Evolutionary conservation across 2,329 filamentous ascomycete species (phyloP), one percentile per base, ranked within the genome.

Genomic region (Monosporascus sp.): DNA sequence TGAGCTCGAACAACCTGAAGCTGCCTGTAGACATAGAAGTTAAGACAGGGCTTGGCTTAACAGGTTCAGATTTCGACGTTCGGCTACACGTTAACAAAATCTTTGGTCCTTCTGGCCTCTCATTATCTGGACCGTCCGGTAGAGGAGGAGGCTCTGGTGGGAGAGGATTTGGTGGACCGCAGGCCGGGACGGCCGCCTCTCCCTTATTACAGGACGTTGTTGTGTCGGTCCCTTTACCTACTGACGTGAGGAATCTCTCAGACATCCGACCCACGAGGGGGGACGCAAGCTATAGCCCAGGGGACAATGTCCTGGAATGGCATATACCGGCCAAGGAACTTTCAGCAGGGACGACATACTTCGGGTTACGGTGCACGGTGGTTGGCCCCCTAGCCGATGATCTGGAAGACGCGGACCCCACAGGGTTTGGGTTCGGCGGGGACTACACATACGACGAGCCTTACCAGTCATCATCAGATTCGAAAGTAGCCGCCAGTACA

Each of bases 61-160:
- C 74, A 0, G 91, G 89, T 1, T 82, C 87, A 6, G 94, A 97
- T 52, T 97, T 99, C 63, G 92, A 97, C 69, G 89, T 96, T 48
- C 81, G 89, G 49, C 70, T 96, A 24, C 82, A 85, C 55, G 79
- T 91, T 41, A 86, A 85, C 64, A 87, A 81, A 63, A 78, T 86
- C 27, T 86, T 89, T 56, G 65, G 75, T 60, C 55, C 68, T 56
- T 58, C 70, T 40, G 69, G 73, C 26, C 69, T 71, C 37, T 68
- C 73, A 44, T 51, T 65, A 14, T 65, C 72, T 1, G 72, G 70
- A 26, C 68, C 71, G n/a, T 69, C 73, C 20, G 69, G 73, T 56
- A 67, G 76, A 58, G 71, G 76, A 48, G 71, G 70, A 54, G 70
- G 69, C 3, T 66, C 72, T 51, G 65, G 64, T 24, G 66, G 69